Percentiles rank a stretch among this genome's conserved stretches.
Evolutionary conservation across 768 basidiomycete genomes (phyloP).

Genomic region (Phlebiopsis gigantea): DNA sequence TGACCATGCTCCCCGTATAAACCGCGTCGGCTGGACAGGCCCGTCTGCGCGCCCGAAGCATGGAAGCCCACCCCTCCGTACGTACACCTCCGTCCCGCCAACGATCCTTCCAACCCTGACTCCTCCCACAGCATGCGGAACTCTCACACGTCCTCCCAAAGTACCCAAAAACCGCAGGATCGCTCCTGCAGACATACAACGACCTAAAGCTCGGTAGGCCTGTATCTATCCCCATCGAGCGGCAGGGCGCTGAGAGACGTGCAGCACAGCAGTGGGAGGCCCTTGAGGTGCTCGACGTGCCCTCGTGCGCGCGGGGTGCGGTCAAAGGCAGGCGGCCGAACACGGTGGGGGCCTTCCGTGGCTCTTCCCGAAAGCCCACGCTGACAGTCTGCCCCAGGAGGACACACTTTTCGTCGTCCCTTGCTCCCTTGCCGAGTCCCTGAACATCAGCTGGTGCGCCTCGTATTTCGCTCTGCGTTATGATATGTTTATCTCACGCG

Average conservation of each 20-base stretch:
- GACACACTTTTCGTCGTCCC: constrained; percentile 51
- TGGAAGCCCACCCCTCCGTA: constrained; percentile 26
- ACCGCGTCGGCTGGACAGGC: no score
- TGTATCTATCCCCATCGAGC: background rate
- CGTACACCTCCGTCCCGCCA: background rate
- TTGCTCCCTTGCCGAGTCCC: constrained; percentile 59
- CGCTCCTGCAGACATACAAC: constrained; percentile 73
- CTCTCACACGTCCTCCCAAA: constrained; percentile 46
- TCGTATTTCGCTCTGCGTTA: background rate
- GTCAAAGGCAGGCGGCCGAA: constrained; percentile 54
- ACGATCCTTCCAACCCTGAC: background rate
- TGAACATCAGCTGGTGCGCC: constrained; percentile 51
- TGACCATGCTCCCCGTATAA: no score
- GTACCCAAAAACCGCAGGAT: constrained; percentile 57
- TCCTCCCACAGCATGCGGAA: constrained; percentile 34
- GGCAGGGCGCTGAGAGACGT: background rate
- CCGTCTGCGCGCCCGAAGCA: background rate
- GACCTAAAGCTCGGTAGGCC: constrained; percentile 56
- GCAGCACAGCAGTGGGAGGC: constrained; percentile 72
- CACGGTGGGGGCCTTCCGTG: constrained; percentile 31
- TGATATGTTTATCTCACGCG: no score
- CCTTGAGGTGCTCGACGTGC: constrained; percentile 57
- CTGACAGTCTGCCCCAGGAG: constrained; percentile 30
- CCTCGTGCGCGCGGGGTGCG: constrained; percentile 45
- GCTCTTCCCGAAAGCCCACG: background rate